These are phyloP conservation scores for Metschnikowia reukaufii DNA, from an alignment of 805 yeast species.

Conservation along the genomic window DNA sequence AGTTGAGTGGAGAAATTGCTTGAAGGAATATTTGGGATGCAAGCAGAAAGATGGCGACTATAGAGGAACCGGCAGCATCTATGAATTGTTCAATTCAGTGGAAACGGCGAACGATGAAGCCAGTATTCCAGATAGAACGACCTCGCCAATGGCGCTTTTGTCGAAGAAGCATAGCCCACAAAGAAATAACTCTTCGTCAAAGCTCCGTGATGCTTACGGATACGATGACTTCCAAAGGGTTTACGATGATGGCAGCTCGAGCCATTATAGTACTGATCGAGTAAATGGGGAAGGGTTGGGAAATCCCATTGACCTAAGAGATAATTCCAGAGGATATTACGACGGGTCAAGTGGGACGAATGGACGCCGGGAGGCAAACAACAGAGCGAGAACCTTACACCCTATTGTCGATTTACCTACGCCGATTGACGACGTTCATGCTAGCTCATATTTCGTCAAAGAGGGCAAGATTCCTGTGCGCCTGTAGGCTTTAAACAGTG, in stretches of 20 bases:
- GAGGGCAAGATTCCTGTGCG: conserved; percentile 8
- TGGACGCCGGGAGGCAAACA: background rate
- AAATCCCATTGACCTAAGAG: conserved; percentile 5
- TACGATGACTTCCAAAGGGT: conserved; percentile 2
- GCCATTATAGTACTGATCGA: conserved; percentile 2
- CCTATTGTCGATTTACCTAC: conserved; percentile 29
- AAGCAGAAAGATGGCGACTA: conserved; percentile 23
- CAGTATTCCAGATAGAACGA: conserved; percentile 7
- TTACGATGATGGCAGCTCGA: background rate
- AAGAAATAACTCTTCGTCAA: background rate
- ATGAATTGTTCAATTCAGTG: conserved; percentile 30
- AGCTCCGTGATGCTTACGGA: conserved; percentile 4
- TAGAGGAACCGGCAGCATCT: conserved; percentile 39
- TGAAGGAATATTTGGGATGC: conserved; percentile 23
- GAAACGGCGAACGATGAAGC: conserved; percentile 14
- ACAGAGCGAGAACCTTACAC: conserved; percentile 16
- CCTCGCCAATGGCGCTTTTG: conserved; percentile 5
- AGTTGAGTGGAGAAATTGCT: conserved; percentile 28
- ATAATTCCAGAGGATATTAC: background rate
- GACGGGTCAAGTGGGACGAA: background rate
- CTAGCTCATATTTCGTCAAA: conserved; percentile 6
- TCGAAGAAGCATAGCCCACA: conserved; percentile 6
- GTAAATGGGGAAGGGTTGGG: conserved; percentile 4
- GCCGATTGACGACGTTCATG: conserved; percentile 24
- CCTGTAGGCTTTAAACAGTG: conserved; percentile 5